These are phyloP conservation scores for Nicotiana attenuata DNA, from an alignment of 257 asterid genomes.

Conservation along the genomic window DNA sequence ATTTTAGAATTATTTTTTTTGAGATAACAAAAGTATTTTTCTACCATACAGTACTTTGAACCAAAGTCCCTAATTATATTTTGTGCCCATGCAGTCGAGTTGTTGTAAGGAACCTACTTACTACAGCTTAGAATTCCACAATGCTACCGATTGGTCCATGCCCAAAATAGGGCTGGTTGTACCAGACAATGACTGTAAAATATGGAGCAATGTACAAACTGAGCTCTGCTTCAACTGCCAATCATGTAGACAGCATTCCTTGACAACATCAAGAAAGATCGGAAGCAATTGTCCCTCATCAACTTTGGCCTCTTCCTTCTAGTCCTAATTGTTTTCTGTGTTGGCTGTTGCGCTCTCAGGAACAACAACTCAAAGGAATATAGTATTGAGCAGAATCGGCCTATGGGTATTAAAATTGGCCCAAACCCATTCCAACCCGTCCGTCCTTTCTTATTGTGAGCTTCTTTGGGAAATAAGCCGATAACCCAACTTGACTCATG, in stretches of 20 bases:
- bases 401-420: too few relatives aligned
- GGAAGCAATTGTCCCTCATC: conserved; percentile 31
- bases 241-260: conserved; percentile 36
- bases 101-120: conserved; percentile 56
- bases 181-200: conserved; percentile 35
- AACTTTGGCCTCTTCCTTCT: conserved; percentile 19
- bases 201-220: conserved; percentile 39
- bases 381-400: too few relatives aligned
- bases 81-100: conserved; percentile 34
- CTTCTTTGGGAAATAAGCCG: too few relatives aligned
- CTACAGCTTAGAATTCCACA: conserved; percentile 39
- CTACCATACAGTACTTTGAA: too few relatives aligned
- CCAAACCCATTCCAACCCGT: too few relatives aligned
- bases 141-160: conserved; percentile 35
- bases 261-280: conserved; percentile 25
- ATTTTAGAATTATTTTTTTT: too few relatives aligned
- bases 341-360: conserved; percentile 54
- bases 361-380: conserved; percentile 14
- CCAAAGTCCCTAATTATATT: too few relatives aligned
- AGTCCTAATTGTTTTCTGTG: conserved; percentile 27
- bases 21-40: too few relatives aligned
- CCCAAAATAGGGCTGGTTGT: conserved; percentile 28
- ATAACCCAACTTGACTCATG: too few relatives aligned
- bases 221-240: conserved; percentile 44
- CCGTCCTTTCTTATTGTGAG: too few relatives aligned